Evolutionary conservation across 2,329 filamentous ascomycete genomes (phyloP).

Genomic region (Paraphoma sp.): DNA sequence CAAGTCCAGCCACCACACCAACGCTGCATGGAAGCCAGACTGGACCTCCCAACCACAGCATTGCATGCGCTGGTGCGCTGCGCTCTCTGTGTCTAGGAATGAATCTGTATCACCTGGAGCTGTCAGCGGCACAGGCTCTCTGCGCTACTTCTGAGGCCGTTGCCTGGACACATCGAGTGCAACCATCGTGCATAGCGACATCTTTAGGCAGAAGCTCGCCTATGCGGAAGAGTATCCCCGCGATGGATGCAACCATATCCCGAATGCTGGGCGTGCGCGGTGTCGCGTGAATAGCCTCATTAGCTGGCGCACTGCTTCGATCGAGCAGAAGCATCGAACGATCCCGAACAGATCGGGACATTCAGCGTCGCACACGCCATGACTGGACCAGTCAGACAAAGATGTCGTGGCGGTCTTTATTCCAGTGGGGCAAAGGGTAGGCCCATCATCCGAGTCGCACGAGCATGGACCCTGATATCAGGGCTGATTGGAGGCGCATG

Average conservation of each 20-base stretch:
- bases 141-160: constrained; percentile 25
- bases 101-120: constrained; percentile 19
- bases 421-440: neutral
- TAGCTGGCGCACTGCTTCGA: constrained; percentile 5
- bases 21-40: constrained; percentile 11
- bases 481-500: constrained; percentile 15
- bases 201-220: constrained; percentile 19
- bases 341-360: neutral
- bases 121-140: constrained; percentile 28
- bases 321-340: too few relatives aligned
- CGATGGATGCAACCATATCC: neutral
- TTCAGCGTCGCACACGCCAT: neutral
- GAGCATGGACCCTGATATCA: constrained; percentile 21
- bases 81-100: constrained; percentile 26
- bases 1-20: constrained; percentile 20
- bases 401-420: neutral
- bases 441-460: constrained; percentile 13
- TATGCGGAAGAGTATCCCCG: constrained; percentile 5
- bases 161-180: constrained; percentile 25
- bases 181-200: constrained; percentile 29
- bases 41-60: constrained; percentile 4
- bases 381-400: neutral
- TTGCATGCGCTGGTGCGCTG: constrained; percentile 16
- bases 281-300: neutral
- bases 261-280: neutral